Evolutionary conservation across 257 asterid species (phyloP).

Genomic region (Echium plantagineum): DNA sequence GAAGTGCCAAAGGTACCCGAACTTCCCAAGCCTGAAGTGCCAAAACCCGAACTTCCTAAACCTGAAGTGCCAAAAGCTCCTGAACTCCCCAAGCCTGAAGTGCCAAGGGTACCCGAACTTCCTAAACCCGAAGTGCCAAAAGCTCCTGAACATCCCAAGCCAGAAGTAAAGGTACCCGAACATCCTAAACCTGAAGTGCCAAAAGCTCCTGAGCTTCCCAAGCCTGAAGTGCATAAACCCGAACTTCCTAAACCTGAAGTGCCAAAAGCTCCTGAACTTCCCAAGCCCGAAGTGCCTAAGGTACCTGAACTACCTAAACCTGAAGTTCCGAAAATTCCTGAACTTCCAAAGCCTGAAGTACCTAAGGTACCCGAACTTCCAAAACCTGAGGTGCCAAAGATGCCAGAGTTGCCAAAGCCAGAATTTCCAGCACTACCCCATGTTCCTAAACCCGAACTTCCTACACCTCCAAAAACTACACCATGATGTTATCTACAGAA

Average conservation of each 20-base stretch:
- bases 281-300: constrained; percentile 10
- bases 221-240: no score
- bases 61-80: constrained; percentile 7
- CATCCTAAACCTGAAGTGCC: no score
- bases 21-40: no score
- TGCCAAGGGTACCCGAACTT: constrained; percentile 8
- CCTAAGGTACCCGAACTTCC: constrained; percentile 4
- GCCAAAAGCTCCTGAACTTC: constrained; percentile 17
- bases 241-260: constrained; percentile 16
- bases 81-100: constrained; percentile 10
- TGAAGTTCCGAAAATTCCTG: neutral
- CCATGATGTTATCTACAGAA: neutral
- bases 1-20: no score
- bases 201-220: no score
- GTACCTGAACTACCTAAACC: constrained; percentile 9
- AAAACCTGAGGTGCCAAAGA: neutral
- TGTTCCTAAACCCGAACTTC: constrained; percentile 13
- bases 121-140: no score
- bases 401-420: constrained; percentile 18
- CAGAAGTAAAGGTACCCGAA: no score
- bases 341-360: constrained; percentile 12
- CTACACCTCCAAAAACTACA: constrained; percentile 6
- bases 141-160: no score
- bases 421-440: no score
- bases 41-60: no score